Conservation (phyloP, 129 eudicot species). For the Erigeron canadensis region DNA sequence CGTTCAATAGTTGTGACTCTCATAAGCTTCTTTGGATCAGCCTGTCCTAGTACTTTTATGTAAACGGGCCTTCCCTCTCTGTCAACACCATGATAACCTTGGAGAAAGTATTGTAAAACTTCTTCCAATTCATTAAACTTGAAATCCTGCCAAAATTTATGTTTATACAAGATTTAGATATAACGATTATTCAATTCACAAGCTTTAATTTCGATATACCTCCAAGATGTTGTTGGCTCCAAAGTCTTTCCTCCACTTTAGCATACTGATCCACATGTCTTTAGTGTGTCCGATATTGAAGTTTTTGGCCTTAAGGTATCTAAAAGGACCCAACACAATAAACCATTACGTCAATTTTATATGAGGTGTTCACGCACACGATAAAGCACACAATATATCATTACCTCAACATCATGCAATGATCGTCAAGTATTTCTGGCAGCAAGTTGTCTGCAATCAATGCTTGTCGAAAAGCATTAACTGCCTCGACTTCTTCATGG, state of each 20-base stretch:
- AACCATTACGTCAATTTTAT: too few species aligned
- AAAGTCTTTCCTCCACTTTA: conserved; percentile 85
- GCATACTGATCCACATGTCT: conserved; percentile 84
- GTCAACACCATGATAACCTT: conserved; percentile 82
- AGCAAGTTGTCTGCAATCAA: conserved; percentile 58
- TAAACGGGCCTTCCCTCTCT: conserved; percentile 75
- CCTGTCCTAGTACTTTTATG: conserved; percentile 69
- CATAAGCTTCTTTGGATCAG: conserved; percentile 65
- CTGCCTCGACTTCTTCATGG: conserved; percentile 61
- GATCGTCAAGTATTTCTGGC: conserved; percentile 64
- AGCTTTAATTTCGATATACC: conserved; percentile 36
- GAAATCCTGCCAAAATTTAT: conserved; percentile 46
- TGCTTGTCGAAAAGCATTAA: conserved; percentile 54
- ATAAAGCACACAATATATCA: not conserved
- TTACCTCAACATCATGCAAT: conserved; percentile 69
- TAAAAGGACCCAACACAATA: conserved; percentile 25
- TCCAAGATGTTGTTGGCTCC: conserved; percentile 71
- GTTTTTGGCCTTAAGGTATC: conserved; percentile 80
- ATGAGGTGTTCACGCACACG: too few species aligned
- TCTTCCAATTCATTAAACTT: conserved; percentile 56
- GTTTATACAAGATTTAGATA: not conserved
- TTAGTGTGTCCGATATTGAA: conserved; percentile 64
- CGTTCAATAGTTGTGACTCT: conserved; percentile 70
- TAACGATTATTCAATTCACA: not conserved
- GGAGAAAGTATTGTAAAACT: conserved; percentile 58